A percentile compares a stretch with the other conserved stretches of the same genome.
Evolutionary conservation across 2,329 filamentous ascomycete genomes (phyloP).

Genomic region (Geosmithia morbida): DNA sequence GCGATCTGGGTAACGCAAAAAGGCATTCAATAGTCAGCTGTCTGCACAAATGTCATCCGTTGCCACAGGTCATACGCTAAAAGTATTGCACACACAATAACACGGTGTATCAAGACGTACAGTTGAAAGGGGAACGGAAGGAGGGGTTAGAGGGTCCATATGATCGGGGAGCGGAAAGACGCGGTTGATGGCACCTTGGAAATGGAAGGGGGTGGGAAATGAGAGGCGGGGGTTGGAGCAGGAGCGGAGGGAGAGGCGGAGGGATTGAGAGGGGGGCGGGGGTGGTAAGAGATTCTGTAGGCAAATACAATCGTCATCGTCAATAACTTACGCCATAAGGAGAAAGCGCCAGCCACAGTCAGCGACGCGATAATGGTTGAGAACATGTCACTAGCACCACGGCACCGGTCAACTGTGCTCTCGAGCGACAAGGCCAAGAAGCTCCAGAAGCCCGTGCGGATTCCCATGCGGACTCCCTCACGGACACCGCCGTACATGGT

Average conservation of each 20-base stretch:
- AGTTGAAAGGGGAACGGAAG: neutral
- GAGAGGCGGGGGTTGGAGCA: no score
- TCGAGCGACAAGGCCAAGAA: conserved; percentile 69
- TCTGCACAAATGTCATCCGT: neutral
- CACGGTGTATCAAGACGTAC: neutral
- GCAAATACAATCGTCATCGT: neutral
- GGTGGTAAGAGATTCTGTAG: neutral
- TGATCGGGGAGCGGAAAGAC: neutral
- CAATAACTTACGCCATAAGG: conserved; percentile 66
- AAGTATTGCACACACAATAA: neutral
- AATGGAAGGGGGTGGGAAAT: no score
- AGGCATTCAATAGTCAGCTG: neutral
- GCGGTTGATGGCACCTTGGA: neutral
- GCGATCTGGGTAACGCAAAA: conserved; percentile 40
- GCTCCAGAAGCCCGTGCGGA: conserved; percentile 56
- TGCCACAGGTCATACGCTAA: neutral
- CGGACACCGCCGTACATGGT: conserved; percentile 62
- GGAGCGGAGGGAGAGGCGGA: neutral
- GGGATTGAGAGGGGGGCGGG: neutral
- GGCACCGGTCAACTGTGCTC: conserved; percentile 66
- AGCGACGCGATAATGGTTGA: conserved; percentile 74
- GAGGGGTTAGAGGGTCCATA: no score
- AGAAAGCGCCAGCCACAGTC: conserved; percentile 75
- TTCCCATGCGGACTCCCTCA: conserved; percentile 65
- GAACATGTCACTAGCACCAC: conserved; percentile 57